A percentile compares a stretch with the other conserved stretches of the same genome.
Evolutionary conservation across 805 yeast genomes (phyloP).

Genomic region (Starmerella vitae): DNA sequence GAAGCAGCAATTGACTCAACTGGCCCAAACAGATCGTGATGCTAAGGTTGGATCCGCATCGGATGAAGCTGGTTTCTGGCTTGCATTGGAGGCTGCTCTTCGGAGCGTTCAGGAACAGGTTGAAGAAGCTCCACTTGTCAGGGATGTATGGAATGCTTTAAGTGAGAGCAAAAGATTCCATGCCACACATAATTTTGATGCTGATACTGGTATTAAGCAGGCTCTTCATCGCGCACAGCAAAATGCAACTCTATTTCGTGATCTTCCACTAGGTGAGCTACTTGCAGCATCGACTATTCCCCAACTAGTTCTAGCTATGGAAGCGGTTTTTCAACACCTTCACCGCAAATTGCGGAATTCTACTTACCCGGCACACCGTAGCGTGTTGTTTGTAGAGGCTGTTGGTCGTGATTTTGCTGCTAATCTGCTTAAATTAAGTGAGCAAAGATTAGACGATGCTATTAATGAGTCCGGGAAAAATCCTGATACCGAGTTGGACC

Average conservation of each 20-base stretch:
- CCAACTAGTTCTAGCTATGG: constrained; percentile 35
- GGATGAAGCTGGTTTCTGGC: constrained; percentile 72
- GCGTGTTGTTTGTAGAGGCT: constrained; percentile 52
- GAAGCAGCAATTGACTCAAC: constrained; percentile 48
- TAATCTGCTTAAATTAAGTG: constrained; percentile 24
- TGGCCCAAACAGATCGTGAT: constrained; percentile 42
- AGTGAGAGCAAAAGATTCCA: constrained; percentile 65
- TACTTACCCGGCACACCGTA: constrained; percentile 50
- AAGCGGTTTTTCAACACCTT: constrained; percentile 44
- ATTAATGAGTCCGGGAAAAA: constrained; percentile 12
- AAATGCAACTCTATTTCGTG: constrained; percentile 47
- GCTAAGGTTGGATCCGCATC: constrained; percentile 44
- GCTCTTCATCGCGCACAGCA: constrained; percentile 38
- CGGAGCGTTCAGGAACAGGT: constrained; percentile 45
- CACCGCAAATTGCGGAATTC: constrained; percentile 44
- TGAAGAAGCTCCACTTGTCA: constrained; percentile 36
- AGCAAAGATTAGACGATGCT: constrained; percentile 30
- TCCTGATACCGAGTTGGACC: not conserved
- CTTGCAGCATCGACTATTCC: constrained; percentile 34
- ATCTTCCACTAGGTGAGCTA: constrained; percentile 54
- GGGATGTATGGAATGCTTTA: constrained; percentile 45
- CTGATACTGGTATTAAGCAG: constrained; percentile 56
- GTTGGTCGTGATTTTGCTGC: constrained; percentile 43
- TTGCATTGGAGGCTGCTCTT: constrained; percentile 50
- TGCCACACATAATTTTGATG: constrained; percentile 54